phyloP scores from a whole-genome alignment of 768 basidiomycete genomes.

The Hygrocybe punicea region DNA sequence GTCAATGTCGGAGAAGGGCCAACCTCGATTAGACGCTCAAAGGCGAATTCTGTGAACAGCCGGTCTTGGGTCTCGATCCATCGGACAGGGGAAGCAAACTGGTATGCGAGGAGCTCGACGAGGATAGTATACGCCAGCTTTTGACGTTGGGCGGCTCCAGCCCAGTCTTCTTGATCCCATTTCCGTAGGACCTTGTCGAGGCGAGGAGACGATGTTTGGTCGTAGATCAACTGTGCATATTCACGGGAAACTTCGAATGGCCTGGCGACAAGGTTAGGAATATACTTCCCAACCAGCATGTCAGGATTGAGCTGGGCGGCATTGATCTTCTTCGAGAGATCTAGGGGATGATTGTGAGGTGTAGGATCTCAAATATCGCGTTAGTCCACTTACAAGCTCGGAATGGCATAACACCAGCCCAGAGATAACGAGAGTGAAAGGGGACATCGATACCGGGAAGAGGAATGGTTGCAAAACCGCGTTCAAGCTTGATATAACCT shows the following conservation, averaged over 20 bases:
- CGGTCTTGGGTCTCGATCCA: constrained; percentile 99
- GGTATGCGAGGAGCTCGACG: constrained; percentile 95
- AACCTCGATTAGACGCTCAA: constrained; percentile 92
- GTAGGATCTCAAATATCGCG: neutral
- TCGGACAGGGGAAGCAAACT: constrained; percentile 96
- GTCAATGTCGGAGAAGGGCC: constrained; percentile 96
- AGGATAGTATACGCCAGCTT: constrained; percentile 94
- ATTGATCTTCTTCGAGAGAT: constrained; percentile 98
- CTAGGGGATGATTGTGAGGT: constrained; percentile 35
- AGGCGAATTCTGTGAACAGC: constrained; percentile 79
- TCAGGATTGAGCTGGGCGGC: constrained; percentile 88
- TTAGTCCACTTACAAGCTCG: constrained; percentile 72
- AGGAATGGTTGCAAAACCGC: constrained; percentile 94
- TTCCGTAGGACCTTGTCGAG: constrained; percentile 91
- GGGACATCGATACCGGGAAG: constrained; percentile 97
- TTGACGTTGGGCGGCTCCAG: constrained; percentile 73
- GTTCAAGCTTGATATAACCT: constrained; percentile 90
- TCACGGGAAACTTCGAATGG: constrained; percentile 80
- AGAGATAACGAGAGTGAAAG: constrained; percentile 98
- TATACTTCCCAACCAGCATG: constrained; percentile 91
- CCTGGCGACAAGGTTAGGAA: constrained; percentile 91
- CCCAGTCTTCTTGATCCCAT: constrained; percentile 94
- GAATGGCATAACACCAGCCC: constrained; percentile 98
- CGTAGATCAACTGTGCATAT: constrained; percentile 93
- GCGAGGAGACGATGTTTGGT: constrained; percentile 92